phyloP scores from a whole-genome alignment of 441 rosid species.

The Syzygium syzygioides region DNA sequence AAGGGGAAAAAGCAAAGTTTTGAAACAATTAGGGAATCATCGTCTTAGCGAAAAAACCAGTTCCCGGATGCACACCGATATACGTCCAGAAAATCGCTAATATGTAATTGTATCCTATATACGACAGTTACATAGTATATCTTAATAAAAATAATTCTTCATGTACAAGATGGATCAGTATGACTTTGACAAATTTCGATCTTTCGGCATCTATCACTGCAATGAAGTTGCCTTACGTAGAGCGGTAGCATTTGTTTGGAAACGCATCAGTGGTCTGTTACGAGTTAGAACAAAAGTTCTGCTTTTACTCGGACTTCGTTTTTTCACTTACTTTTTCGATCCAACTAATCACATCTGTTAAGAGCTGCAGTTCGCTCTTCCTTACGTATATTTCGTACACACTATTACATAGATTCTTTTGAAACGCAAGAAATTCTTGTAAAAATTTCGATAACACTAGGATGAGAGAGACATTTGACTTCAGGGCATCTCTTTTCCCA shows the following conservation, averaged over 20 bases:
- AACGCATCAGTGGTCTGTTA: neutral
- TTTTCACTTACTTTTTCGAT: neutral
- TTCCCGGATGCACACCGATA: accelerated
- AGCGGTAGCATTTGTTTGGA: neutral
- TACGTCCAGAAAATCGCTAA: accelerated
- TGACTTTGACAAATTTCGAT: neutral
- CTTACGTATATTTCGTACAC: neutral
- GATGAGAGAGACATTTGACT: neutral
- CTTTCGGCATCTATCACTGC: neutral
- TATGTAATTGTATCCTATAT: neutral
- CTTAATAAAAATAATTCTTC: neutral
- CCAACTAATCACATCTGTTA: neutral
- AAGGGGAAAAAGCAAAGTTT: neutral
- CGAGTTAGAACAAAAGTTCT: neutral
- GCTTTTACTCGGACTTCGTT: neutral
- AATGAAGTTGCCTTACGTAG: neutral
- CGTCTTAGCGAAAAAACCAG: neutral
- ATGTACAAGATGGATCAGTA: neutral
- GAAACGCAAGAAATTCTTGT: neutral
- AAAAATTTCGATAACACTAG: neutral
- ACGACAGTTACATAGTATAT: neutral
- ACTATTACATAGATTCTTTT: neutral
- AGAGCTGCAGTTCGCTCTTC: neutral
- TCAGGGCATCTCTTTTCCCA: neutral
- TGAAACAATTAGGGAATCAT: neutral